These are phyloP conservation scores for Eimeria falciformis DNA, from an alignment of 169 alveolate genomes.

Conservation along the genomic window DNA sequence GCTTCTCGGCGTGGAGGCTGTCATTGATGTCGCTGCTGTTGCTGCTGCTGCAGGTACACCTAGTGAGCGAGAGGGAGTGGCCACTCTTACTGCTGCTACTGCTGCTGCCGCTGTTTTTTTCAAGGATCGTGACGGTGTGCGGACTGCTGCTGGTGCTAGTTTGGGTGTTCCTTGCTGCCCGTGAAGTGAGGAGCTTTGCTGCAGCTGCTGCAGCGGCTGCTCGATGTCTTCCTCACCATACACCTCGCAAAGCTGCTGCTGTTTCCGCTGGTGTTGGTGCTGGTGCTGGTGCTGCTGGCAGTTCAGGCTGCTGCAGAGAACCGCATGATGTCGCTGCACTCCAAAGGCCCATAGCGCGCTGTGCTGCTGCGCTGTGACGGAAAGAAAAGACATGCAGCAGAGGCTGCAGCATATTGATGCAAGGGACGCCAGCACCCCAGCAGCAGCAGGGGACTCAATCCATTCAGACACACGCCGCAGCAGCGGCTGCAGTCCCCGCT, in stretches of 20 bases:
- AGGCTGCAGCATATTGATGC: conserved; percentile 60
- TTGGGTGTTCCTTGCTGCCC: neutral
- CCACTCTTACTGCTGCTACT: conserved; percentile 51
- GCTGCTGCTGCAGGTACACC: neutral
- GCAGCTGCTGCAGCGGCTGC: conserved; percentile 23
- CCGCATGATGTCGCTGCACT: conserved; percentile 21
- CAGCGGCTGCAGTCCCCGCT: conserved; percentile 18
- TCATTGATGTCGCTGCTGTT: conserved; percentile 22
- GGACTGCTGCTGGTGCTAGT: conserved; percentile 31
- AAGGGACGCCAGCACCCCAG: conserved; percentile 44
- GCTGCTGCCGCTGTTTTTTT: conserved; percentile 53
- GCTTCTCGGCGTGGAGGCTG: conserved; percentile 43
- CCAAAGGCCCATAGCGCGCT: neutral
- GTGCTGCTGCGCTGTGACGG: neutral
- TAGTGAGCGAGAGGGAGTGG: neutral
- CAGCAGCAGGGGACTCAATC: conserved; percentile 34
- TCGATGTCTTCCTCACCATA: conserved; percentile 47
- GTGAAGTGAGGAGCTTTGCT: neutral
- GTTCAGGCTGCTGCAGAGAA: neutral
- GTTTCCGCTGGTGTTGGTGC: conserved; percentile 36
- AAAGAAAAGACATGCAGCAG: conserved; percentile 19
- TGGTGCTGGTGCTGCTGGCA: neutral
- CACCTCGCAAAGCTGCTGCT: neutral
- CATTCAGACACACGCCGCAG: conserved; percentile 24
- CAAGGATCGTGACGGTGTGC: conserved; percentile 22